These are phyloP conservation scores for Aleurites moluccanus DNA, from an alignment of 441 rosid genomes.

Conservation along the genomic window DNA sequence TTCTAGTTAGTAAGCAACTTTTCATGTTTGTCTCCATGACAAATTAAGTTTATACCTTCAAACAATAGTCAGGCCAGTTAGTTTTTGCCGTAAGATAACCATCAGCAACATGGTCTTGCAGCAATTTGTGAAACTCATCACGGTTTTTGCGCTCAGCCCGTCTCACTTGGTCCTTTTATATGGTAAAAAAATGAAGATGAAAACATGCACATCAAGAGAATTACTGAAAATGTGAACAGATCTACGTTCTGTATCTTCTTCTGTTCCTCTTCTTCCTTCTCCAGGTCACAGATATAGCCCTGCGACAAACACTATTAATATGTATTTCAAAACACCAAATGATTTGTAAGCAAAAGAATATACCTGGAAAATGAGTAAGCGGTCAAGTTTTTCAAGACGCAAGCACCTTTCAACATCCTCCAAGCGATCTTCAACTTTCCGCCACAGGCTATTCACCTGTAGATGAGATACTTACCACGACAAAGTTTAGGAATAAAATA, in stretches of 20 bases:
- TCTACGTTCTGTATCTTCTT: constrained; percentile 87
- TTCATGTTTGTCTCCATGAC: constrained; percentile 9
- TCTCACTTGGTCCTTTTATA: constrained; percentile 77
- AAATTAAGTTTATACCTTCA: constrained; percentile 51
- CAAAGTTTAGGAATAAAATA: constrained; percentile 14
- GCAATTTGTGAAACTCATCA: constrained; percentile 71
- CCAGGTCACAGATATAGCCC: constrained; percentile 89
- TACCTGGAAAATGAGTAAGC: constrained; percentile 81
- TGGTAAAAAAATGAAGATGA: constrained; percentile 28
- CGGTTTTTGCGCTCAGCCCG: constrained; percentile 92
- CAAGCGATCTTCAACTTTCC: constrained; percentile 83
- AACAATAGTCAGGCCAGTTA: constrained; percentile 84
- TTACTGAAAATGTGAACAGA: constrained; percentile 17
- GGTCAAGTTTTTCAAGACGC: constrained; percentile 86
- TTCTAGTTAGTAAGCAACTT: constrained; percentile 11
- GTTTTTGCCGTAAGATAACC: constrained; percentile 85
- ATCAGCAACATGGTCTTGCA: constrained; percentile 79
- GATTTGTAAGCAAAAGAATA: constrained; percentile 14
- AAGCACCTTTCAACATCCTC: constrained; percentile 93
- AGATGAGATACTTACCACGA: constrained; percentile 25
- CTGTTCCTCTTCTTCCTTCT: constrained; percentile 89
- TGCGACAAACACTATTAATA: constrained; percentile 39
- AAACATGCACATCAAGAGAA: constrained; percentile 14
- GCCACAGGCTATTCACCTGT: constrained; percentile 90
- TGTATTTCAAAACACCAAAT: constrained; percentile 9